Evolutionary conservation across 768 basidiomycete species (phyloP).

Genomic region (Suillus lakei): DNA sequence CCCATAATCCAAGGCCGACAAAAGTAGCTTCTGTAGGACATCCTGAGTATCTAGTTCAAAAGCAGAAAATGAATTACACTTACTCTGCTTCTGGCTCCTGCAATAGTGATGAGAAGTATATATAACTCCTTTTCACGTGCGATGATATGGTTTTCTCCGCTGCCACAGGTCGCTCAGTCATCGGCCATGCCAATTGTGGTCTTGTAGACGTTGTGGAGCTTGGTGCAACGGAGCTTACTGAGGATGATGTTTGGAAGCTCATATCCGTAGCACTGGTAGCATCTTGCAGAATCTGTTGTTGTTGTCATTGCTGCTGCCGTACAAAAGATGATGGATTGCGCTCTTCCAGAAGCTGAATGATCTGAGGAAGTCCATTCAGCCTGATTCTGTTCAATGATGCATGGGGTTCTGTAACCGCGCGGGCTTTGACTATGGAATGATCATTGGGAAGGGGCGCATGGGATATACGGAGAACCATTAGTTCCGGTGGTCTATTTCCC

Average conservation of each 20-base stretch:
- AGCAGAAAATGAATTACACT: conserved; percentile 33
- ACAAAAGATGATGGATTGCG: conserved; percentile 63
- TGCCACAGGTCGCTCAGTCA: conserved; percentile 55
- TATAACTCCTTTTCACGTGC: conserved; percentile 90
- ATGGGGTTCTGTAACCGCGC: conserved; percentile 80
- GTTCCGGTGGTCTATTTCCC: conserved; percentile 49
- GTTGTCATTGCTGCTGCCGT: conserved; percentile 42
- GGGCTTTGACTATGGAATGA: conserved; percentile 82
- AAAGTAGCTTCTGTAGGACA: conserved; percentile 79
- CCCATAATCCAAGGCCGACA: conserved; percentile 95
- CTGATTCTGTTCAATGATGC: conserved; percentile 76
- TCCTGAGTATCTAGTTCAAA: conserved; percentile 11
- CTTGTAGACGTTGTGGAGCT: conserved; percentile 31
- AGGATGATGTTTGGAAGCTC: conserved; percentile 71
- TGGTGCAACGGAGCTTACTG: conserved; percentile 55
- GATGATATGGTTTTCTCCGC: conserved; percentile 86
- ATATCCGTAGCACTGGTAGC: conserved; percentile 69
- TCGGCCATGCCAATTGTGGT: conserved; percentile 40
- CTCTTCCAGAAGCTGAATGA: conserved; percentile 66
- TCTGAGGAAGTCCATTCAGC: conserved; percentile 83
- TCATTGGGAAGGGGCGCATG: conserved; percentile 75
- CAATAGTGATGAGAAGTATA: conserved; percentile 95
- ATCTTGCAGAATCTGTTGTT: conserved; percentile 68
- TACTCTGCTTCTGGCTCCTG: conserved; percentile 94
- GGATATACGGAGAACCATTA: conserved; percentile 64